Conservation (phyloP, 768 basidiomycete species). For the Clitopilus passeckerianus region DNA sequence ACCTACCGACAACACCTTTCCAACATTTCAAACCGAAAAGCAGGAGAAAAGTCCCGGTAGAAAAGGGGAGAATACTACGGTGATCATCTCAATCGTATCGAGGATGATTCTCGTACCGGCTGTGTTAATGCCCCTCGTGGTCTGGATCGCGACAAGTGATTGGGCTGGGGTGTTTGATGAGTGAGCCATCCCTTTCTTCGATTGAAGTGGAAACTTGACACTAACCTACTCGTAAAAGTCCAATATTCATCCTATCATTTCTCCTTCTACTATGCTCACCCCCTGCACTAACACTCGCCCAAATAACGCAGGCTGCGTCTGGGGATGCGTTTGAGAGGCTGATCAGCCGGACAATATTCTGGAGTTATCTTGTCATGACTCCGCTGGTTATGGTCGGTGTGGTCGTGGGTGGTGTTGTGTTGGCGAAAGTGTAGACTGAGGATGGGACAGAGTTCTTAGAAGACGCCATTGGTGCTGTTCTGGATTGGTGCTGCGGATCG, state of each 20-base stretch:
- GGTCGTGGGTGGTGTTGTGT: slow-evolving; percentile 51
- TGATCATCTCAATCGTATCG: slow-evolving; percentile 75
- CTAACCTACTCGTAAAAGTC: slow-evolving; percentile 35
- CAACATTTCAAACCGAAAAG: background rate
- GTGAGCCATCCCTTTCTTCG: slow-evolving; percentile 44
- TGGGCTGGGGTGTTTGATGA: slow-evolving; percentile 66
- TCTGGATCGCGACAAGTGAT: slow-evolving; percentile 52
- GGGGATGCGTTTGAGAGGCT: slow-evolving; percentile 66
- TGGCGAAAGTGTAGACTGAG: slow-evolving; percentile 24
- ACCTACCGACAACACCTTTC: no score
- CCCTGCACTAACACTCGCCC: slow-evolving; percentile 54
- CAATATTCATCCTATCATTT: slow-evolving; percentile 83
- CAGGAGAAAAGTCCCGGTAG: background rate
- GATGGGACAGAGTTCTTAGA: no score
- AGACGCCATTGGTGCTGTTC: no score
- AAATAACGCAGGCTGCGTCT: slow-evolving; percentile 19
- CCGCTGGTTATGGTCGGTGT: slow-evolving; percentile 54
- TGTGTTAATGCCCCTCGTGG: slow-evolving; percentile 73
- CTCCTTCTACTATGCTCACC: slow-evolving; percentile 80
- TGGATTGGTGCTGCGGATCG: no score
- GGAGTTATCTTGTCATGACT: slow-evolving; percentile 62
- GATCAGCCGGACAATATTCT: slow-evolving; percentile 64
- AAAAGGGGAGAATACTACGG: slow-evolving; percentile 73
- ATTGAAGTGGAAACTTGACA: background rate
- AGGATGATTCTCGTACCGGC: slow-evolving; percentile 87